Evolutionary conservation across 2,329 filamentous ascomycete species (phyloP), one percentile per base, ranked within the genome.

Genomic region (Phialemonium atrogriseum): DNA sequence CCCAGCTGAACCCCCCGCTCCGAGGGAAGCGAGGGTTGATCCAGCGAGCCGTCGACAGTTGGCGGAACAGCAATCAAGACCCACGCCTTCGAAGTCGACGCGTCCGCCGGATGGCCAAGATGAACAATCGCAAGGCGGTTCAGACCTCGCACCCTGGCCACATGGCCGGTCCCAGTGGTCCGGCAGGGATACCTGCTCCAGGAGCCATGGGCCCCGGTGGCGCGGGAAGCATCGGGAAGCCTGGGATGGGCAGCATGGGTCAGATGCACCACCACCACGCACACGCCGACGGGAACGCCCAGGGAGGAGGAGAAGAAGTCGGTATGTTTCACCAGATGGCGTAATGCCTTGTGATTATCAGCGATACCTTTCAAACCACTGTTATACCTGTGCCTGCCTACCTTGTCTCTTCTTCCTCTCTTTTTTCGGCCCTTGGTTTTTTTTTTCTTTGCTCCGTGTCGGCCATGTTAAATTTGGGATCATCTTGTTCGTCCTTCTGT

Each of bases 21-120:
- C 78, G 89, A 41, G 89, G 89, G 45, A 96, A 96, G 69, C 77
- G 91, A 46, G 91, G 91, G 7, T 70, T 98, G 38, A 98, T 98
- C 46, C 91, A 98, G 64, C 76, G 91, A 43, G 91, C 91, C 2
- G 91, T 98, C 26, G 91, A 98, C 60, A 95, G 88, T 64, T 96
- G 91, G 91, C 76, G 91, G 41, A 98, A 98, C 66, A 96, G 89
- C 71, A 96, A 96, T 62, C 87, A 94, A 62, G 91, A 98, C 49
- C 85, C 86, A 30, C 75, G 88, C 45, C 67, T 96, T 51, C 77
- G 91, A 53, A 96, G 89, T 59, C 74, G 91, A 56, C 74, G 91
- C 47, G 91, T 98, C 35, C 79, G 91, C 44, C 78, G 91, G 44
- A 91, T 94, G 84, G 88, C 88, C 34, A 98, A 98, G 70, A 85